A percentile compares a stretch with the other conserved stretches of the same genome.
Conservation (phyloP, 1,284 basidiomycete genomes). For the Fomitopsis betulina region DNA sequence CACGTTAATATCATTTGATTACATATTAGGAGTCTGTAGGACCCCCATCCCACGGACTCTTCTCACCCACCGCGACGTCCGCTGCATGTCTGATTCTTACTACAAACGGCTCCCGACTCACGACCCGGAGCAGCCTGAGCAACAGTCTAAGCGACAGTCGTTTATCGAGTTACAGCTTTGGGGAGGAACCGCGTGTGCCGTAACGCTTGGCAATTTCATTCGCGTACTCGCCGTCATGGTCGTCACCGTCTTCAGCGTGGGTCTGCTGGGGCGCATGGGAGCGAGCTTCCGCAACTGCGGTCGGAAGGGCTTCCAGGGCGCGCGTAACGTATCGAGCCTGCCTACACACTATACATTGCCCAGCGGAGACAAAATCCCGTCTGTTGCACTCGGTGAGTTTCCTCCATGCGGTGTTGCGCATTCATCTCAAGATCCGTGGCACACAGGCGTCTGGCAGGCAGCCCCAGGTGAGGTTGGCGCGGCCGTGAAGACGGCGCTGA, state of each 20-base stretch:
- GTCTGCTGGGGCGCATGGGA: constrained; percentile 4
- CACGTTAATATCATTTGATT: too few species aligned
- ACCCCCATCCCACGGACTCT: too few species aligned
- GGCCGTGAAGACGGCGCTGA: constrained; percentile 58
- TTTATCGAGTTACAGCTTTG: background rate
- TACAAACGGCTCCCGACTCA: constrained; percentile 8
- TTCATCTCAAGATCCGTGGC: background rate
- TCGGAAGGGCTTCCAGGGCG: constrained; percentile 9
- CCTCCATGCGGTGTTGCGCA: too few species aligned
- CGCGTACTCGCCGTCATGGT: constrained; percentile 20
- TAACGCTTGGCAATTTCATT: constrained; percentile 8
- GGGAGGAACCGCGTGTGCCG: constrained; percentile 18
- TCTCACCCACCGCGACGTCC: background rate
- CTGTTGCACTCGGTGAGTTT: constrained; percentile 50
- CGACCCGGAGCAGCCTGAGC: constrained; percentile 1
- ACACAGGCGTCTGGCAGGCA: constrained; percentile 60
- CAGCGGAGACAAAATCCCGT: constrained; percentile 59
- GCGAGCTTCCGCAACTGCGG: constrained; percentile 9
- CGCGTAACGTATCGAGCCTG: constrained; percentile 27
- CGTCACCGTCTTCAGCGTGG: constrained; percentile 16
- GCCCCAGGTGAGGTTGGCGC: constrained; percentile 46
- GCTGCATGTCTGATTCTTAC: background rate
- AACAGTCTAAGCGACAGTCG: too few species aligned
- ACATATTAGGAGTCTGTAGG: too few species aligned
- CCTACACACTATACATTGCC: constrained; percentile 50